Evolutionary conservation across 352 stramenopile genomes (phyloP), one percentile per base, ranked within the genome.

Genomic region (Pythium pyrilobum): DNA sequence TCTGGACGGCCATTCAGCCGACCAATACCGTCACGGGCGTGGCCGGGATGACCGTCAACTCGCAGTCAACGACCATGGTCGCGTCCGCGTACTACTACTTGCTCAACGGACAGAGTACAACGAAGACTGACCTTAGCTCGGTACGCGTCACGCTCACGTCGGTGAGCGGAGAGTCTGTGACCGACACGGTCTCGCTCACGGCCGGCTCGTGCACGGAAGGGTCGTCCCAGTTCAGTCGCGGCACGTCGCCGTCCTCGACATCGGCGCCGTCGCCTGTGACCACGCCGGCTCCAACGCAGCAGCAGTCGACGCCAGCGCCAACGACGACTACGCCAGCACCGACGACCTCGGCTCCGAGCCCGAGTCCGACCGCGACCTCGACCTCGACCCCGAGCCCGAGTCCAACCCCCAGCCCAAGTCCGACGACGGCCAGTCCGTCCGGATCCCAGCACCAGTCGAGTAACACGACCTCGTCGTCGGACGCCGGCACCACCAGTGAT

Each of bases 1-100:
- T 77, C 43, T 89, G 77, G 76, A 58, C 72, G 20, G 76, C 79
- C 0, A 53, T 89, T 29, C 79, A 89, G 42, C 79, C 79, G 3
- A 59, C 76, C 5, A 85, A 87, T 52, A 51, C 72, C 28, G 63
- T 69, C 21, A 56, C 63, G 8, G 79, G 79, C 25, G 63, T 89
- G 33, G n/a, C 64, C 50, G 78, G 62, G 58, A 28, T 87, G 33
- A 59, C 42, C 21, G 76, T 89, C 52, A 79, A 87, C 34, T 73
- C 69, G 9, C 52, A 85, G 28, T 32, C 54, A 2, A 78, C 74
- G 12, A 69, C 45, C 4, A 73, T 89, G 74, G 62, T 89, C 18
- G 59, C 74, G 34, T 87, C 74, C 25, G 74, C 72, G 23, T 74
- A 68, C 33, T 74, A 74, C 59, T 74, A 64, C 51, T 24, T 86